phyloP scores from a whole-genome alignment of 2,329 filamentous ascomycete species.

The Pseudocercospora crystallina region DNA sequence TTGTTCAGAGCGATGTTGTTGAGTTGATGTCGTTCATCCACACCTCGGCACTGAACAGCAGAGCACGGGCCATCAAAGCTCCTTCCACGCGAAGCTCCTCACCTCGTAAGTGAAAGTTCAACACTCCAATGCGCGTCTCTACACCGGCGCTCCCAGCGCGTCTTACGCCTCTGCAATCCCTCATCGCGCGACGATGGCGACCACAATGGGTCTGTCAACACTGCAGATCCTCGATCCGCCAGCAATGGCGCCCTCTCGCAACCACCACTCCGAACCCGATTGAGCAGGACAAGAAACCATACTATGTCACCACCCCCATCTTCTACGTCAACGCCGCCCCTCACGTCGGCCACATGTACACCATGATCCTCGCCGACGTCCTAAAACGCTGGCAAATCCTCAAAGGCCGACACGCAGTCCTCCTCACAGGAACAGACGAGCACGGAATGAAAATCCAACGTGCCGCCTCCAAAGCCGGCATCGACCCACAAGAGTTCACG shows the following conservation, averaged over 20 bases:
- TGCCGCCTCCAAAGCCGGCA: conserved; percentile 69
- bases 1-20: not conserved
- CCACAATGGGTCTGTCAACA: conserved; percentile 36
- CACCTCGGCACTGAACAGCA: not conserved
- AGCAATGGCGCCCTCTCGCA: conserved; percentile 16
- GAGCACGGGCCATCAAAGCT: too few species aligned
- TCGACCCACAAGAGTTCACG: conserved; percentile 80
- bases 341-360: conserved; percentile 92
- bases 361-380: conserved; percentile 86
- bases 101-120: too few species aligned
- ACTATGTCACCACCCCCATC: conserved; percentile 93
- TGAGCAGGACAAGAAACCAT: conserved; percentile 63
- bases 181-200: conserved; percentile 36
- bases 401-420: conserved; percentile 66
- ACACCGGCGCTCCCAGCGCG: not conserved
- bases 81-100: too few species aligned
- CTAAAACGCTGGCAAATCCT: conserved; percentile 88
- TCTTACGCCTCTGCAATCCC: conserved; percentile 34
- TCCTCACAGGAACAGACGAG: conserved; percentile 93
- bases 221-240: conserved; percentile 17
- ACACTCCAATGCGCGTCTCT: conserved; percentile 5
- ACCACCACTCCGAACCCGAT: conserved; percentile 16
- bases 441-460: conserved; percentile 97
- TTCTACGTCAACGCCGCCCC: conserved; percentile 99
- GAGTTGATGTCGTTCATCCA: not conserved